Evolutionary conservation across 306 rosid genomes (phyloP).

Genomic region (Vachellia pachyceras): DNA sequence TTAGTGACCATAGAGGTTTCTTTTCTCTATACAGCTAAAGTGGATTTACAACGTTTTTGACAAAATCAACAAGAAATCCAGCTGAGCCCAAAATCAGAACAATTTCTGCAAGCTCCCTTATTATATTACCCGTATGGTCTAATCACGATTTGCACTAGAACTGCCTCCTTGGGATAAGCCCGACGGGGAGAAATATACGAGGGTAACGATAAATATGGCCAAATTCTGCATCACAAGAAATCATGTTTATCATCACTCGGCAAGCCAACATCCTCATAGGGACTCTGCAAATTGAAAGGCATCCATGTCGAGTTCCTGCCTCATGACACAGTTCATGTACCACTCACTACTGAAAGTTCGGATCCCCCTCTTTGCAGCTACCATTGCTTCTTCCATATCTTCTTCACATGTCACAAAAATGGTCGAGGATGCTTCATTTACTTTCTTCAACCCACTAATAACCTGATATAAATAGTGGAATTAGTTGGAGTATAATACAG

Average conservation of each 20-base stretch:
- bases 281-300: slow-evolving; percentile 84
- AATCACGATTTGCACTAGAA: no score
- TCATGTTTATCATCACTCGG: background rate
- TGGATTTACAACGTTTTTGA: background rate
- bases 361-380: slow-evolving; percentile 73
- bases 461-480: slow-evolving; percentile 47
- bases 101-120: background rate
- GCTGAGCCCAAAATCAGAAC: background rate
- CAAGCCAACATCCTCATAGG: slow-evolving; percentile 43
- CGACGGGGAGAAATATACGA: background rate
- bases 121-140: background rate
- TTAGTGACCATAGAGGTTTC: no score
- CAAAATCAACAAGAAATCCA: background rate
- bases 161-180: background rate
- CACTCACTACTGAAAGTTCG: slow-evolving; percentile 80
- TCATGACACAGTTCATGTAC: slow-evolving; percentile 90
- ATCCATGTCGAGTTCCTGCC: slow-evolving; percentile 82
- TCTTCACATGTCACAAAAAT: slow-evolving; percentile 78
- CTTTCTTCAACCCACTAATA: slow-evolving; percentile 49
- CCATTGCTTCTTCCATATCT: slow-evolving; percentile 71
- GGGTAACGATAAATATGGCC: background rate
- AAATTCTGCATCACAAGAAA: background rate
- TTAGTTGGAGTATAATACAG: background rate
- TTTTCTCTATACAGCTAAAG: background rate
- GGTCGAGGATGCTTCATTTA: slow-evolving; percentile 58